These are phyloP conservation scores for Polygonum aviculare DNA, from an alignment of 148 eudicot species.

Conservation along the genomic window DNA sequence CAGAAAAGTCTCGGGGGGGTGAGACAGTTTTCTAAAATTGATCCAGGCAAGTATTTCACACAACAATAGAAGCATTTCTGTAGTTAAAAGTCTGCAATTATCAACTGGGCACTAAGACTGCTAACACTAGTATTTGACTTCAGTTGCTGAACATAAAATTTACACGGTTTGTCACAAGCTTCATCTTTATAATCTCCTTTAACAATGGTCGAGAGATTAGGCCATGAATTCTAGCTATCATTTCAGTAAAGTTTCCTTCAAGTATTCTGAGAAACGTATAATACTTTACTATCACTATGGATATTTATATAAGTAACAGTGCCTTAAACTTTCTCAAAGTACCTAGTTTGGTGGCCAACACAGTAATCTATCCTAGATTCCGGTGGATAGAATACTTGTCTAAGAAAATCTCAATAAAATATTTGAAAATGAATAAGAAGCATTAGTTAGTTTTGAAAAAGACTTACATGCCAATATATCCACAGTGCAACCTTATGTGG, in stretches of 20 bases:
- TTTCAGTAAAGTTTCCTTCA: background rate
- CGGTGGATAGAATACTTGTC: background rate
- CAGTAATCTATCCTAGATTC: background rate
- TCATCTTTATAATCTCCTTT: too few relatives aligned
- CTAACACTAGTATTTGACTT: background rate
- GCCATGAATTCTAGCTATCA: background rate
- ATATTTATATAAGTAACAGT: background rate
- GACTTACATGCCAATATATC: constrained; percentile 98
- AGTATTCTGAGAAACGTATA: background rate
- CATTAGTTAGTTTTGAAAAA: background rate
- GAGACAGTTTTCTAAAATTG: background rate
- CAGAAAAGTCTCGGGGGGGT: background rate
- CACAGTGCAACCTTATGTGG: constrained; percentile 91
- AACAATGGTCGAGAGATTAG: background rate
- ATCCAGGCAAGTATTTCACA: background rate
- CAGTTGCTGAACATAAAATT: too few relatives aligned
- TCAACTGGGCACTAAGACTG: background rate
- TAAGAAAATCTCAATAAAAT: background rate
- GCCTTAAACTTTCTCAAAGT: background rate
- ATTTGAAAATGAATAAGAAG: background rate
- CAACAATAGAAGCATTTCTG: background rate
- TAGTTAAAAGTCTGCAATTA: background rate
- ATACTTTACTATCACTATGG: background rate
- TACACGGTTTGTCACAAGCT: too few relatives aligned
- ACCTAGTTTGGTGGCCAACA: background rate